phyloP scores from a whole-genome alignment of 805 yeast genomes.

The Nakazawaea wyomingensis region DNA sequence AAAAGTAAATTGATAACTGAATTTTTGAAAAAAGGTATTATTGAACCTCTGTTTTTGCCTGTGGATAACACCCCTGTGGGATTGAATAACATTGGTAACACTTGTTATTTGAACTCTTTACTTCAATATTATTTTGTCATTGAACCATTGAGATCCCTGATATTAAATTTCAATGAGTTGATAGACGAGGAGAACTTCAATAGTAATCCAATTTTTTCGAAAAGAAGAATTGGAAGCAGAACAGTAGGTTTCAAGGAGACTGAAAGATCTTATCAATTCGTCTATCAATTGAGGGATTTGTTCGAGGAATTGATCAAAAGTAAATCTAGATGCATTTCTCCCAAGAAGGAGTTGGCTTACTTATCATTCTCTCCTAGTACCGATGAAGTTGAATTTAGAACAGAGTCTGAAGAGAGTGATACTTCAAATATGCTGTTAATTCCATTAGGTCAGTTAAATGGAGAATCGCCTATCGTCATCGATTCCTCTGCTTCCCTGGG shows the following conservation, averaged over 20 bases:
- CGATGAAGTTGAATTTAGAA: slow-evolving; percentile 52
- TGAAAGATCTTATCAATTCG: slow-evolving; percentile 76
- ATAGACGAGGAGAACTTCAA: slow-evolving; percentile 21
- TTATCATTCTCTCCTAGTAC: slow-evolving; percentile 76
- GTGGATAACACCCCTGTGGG: slow-evolving; percentile 84
- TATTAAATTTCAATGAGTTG: slow-evolving; percentile 48
- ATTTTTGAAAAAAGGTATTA: slow-evolving; percentile 55
- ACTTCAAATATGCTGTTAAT: slow-evolving; percentile 2
- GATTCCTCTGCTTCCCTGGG: slow-evolving; percentile 4
- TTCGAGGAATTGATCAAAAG: slow-evolving; percentile 68
- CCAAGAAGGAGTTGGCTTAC: slow-evolving; percentile 80
- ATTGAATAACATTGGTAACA: slow-evolving; percentile 89
- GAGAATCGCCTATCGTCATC: not conserved
- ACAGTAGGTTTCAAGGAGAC: slow-evolving; percentile 74
- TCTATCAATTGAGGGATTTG: slow-evolving; percentile 63
- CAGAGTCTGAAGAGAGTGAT: slow-evolving; percentile 21
- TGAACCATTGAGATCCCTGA: slow-evolving; percentile 67
- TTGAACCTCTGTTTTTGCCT: slow-evolving; percentile 56
- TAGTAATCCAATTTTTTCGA: slow-evolving; percentile 26
- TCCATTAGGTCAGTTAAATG: not conserved
- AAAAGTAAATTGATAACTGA: slow-evolving; percentile 51
- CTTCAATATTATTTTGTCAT: slow-evolving; percentile 87
- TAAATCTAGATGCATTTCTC: slow-evolving; percentile 61
- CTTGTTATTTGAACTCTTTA: slow-evolving; percentile 89
- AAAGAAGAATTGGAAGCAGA: slow-evolving; percentile 84